Evolutionary conservation across 805 yeast genomes (phyloP).

Genomic region (Lipomyces yamadae): DNA sequence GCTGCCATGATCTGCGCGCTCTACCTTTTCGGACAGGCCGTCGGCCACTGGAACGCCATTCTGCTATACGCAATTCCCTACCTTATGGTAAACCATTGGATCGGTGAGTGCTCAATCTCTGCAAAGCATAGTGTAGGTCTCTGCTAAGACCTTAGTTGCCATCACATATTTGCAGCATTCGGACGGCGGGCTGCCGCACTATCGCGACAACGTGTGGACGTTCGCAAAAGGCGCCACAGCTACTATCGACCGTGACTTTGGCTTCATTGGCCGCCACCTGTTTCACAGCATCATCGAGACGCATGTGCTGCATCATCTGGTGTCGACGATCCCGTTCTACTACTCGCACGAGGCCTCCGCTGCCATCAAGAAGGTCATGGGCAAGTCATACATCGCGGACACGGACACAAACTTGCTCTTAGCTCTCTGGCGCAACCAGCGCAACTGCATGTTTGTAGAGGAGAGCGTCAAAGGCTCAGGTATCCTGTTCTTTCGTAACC

Average conservation of each 20-base stretch:
- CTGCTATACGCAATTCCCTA: slow-evolving; percentile 79
- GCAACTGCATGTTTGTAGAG: slow-evolving; percentile 73
- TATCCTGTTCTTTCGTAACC: slow-evolving; percentile 73
- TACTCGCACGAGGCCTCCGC: slow-evolving; percentile 60
- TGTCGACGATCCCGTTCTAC: slow-evolving; percentile 84
- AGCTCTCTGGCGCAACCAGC: slow-evolving; percentile 61
- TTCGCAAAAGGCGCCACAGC: slow-evolving; percentile 86
- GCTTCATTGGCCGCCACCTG: slow-evolving; percentile 74
- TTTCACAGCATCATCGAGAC: slow-evolving; percentile 92
- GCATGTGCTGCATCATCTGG: slow-evolving; percentile 84
- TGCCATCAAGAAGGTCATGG: slow-evolving; percentile 83
- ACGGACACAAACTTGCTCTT: slow-evolving; percentile 75
- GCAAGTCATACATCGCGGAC: slow-evolving; percentile 68
- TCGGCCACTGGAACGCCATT: slow-evolving; percentile 65
- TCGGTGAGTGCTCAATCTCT: slow-evolving; percentile 47
- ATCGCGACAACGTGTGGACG: slow-evolving; percentile 75
- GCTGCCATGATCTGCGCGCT: slow-evolving; percentile 50
- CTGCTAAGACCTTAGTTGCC: slow-evolving; percentile 54
- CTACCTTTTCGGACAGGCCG: slow-evolving; percentile 62
- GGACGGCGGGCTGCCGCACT: slow-evolving; percentile 79
- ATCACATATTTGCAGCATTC: slow-evolving; percentile 86
- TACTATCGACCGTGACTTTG: slow-evolving; percentile 83
- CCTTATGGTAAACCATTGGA: slow-evolving; percentile 85
- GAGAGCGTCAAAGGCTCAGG: slow-evolving; percentile 68
- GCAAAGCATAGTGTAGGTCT: slow-evolving; percentile 1